Evolutionary conservation across 2,329 filamentous ascomycete genomes (phyloP).

Genomic region (Dryadomyces quercivorus): DNA sequence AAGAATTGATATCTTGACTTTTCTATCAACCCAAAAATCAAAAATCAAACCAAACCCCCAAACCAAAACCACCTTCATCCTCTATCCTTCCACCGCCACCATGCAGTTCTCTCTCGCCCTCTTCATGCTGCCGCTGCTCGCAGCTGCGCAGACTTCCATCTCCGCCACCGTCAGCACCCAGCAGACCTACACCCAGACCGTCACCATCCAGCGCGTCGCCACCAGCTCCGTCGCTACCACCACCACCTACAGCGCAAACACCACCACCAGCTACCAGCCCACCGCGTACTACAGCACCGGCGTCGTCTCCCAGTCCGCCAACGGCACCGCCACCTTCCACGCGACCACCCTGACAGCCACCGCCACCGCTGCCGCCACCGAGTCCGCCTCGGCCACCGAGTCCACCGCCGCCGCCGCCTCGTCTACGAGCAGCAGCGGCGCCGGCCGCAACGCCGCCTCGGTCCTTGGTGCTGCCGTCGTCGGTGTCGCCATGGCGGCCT

Average conservation of each 20-base stretch:
- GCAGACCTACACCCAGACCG: slow-evolving; percentile 34
- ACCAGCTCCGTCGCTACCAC: slow-evolving; percentile 23
- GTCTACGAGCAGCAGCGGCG: slow-evolving; percentile 28
- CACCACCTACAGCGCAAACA: slow-evolving; percentile 17
- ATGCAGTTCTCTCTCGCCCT: slow-evolving; percentile 36
- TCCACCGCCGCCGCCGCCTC: slow-evolving; percentile 18
- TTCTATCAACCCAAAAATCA: background rate
- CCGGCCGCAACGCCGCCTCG: slow-evolving; percentile 35
- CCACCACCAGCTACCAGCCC: slow-evolving; percentile 16
- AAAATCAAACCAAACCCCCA: background rate
- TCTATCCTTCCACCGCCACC: slow-evolving; percentile 6
- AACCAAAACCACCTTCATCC: background rate
- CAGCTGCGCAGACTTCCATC: slow-evolving; percentile 21
- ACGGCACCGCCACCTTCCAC: background rate
- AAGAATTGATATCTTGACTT: background rate
- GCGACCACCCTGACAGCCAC: slow-evolving; percentile 16
- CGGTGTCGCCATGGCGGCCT: slow-evolving; percentile 25
- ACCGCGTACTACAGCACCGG: slow-evolving; percentile 13
- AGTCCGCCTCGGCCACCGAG: slow-evolving; percentile 16
- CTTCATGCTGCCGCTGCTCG: slow-evolving; percentile 37
- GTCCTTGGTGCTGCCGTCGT: slow-evolving; percentile 26
- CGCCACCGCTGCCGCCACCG: slow-evolving; percentile 19
- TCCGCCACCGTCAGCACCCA: slow-evolving; percentile 35
- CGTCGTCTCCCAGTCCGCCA: slow-evolving; percentile 7
- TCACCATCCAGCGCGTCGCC: slow-evolving; percentile 24